These are phyloP conservation scores for Pisolithus marmoratus DNA, from an alignment of 768 basidiomycete species.

Conservation along the genomic window DNA sequence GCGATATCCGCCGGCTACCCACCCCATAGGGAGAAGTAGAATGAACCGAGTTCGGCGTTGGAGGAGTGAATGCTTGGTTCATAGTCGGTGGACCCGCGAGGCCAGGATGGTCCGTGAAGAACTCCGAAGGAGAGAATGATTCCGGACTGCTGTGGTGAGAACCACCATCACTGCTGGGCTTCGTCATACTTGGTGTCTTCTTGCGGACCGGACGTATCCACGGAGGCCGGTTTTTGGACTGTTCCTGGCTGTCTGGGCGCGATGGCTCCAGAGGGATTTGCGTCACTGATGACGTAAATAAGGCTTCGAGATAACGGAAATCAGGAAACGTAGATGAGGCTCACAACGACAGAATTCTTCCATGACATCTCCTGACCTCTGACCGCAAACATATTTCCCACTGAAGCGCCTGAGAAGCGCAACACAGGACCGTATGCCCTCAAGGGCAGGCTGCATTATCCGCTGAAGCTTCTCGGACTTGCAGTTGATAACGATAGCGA, in stretches of 20 bases:
- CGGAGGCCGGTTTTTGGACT: conserved; percentile 55
- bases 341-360: conserved; percentile 90
- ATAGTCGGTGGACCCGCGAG: conserved; percentile 20
- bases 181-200: conserved; percentile 49
- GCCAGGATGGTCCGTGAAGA: conserved; percentile 45
- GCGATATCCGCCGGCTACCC: conserved; percentile 19
- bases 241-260: conserved; percentile 44
- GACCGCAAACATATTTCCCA: conserved; percentile 86
- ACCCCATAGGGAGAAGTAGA: conserved; percentile 21
- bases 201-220: conserved; percentile 89
- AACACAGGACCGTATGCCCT: conserved; percentile 83
- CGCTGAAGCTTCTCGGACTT: conserved; percentile 72
- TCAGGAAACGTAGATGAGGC: conserved; percentile 15
- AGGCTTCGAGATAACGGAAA: conserved; percentile 3
- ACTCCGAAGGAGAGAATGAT: conserved; percentile 58
- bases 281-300: conserved; percentile 46
- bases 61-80: conserved; percentile 14
- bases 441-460: conserved; percentile 75
- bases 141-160: conserved; percentile 55
- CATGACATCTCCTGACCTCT: conserved; percentile 87
- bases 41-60: conserved; percentile 10
- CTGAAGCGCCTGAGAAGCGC: conserved; percentile 85
- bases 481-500: conserved; percentile 84
- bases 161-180: conserved; percentile 41
- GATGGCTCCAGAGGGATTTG: conserved; percentile 80